Conservation (phyloP, 164 flowering plant species). For the Annona cherimola region DNA sequence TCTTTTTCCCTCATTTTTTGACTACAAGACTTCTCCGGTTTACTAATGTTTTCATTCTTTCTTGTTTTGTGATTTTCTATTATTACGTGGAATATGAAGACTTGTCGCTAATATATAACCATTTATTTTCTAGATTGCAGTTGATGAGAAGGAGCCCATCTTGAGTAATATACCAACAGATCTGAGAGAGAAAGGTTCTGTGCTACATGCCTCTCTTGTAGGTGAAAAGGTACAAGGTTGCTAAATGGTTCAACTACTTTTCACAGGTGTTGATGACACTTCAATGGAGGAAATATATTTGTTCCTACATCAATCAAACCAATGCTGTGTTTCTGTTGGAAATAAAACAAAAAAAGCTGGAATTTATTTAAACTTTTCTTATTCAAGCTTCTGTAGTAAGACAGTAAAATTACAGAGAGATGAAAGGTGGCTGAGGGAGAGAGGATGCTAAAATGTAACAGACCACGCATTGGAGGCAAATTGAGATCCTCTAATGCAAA, state of each 20-base stretch:
- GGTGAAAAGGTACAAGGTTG: slow-evolving; percentile 61
- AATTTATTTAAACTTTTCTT: too few species aligned
- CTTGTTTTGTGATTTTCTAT: not conserved
- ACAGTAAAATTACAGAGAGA: too few species aligned
- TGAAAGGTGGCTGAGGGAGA: too few species aligned
- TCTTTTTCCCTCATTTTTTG: not conserved
- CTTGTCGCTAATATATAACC: not conserved
- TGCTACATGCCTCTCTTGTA: slow-evolving; percentile 55
- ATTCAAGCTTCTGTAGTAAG: too few species aligned
- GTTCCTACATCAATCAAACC: not conserved
- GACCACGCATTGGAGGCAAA: too few species aligned
- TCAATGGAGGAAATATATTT: slow-evolving; percentile 3
- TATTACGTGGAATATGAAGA: not conserved
- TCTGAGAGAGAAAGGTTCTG: slow-evolving; percentile 60
- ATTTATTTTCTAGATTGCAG: slow-evolving; percentile 54
- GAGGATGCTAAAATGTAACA: too few species aligned
- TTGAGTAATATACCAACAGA: slow-evolving; percentile 65
- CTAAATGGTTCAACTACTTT: not conserved
- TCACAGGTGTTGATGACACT: not conserved
- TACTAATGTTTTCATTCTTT: not conserved
- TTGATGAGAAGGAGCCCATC: slow-evolving; percentile 76
- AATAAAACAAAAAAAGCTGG: too few species aligned
- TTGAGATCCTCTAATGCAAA: not conserved
- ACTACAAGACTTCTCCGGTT: not conserved
- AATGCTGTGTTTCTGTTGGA: too few species aligned